Conservation (phyloP, 495 filamentous ascomycete species). For the Evansstolkia leycettana region DNA sequence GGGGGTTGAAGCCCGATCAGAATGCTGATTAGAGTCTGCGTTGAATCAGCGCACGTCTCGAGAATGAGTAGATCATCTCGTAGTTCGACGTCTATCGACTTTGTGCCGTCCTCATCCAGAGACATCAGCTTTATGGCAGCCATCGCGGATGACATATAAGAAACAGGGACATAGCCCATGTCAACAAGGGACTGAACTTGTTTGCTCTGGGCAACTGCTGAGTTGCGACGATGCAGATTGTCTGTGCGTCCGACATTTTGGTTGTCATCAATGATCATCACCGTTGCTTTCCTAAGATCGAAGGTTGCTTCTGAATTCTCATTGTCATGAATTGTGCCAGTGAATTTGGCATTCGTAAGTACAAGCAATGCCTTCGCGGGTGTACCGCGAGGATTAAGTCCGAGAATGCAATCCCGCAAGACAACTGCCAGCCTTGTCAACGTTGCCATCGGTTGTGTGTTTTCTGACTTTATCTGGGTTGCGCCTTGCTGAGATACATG, state of each 20-base stretch:
- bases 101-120: constrained; percentile 37
- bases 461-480: constrained; percentile 5
- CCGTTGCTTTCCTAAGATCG: constrained; percentile 62
- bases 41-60: constrained; percentile 94
- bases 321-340: constrained; percentile 46
- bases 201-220: constrained; percentile 35
- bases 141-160: constrained; percentile 69
- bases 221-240: constrained; percentile 32
- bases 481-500: constrained; percentile 11
- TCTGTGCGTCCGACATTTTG: constrained; percentile 34
- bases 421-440: constrained; percentile 58
- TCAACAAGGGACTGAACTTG: constrained; percentile 55
- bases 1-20: constrained; percentile 76
- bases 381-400: constrained; percentile 71
- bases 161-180: constrained; percentile 72
- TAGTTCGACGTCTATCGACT: constrained; percentile 67
- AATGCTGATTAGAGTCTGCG: constrained; percentile 76
- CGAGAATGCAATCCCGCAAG: constrained; percentile 67
- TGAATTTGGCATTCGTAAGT: constrained; percentile 61
- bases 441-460: constrained; percentile 20
- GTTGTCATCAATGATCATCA: constrained; percentile 75
- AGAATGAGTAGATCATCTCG: constrained; percentile 77
- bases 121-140: constrained; percentile 45
- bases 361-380: constrained; percentile 64
- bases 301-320: constrained; percentile 46